A percentile compares a stretch with the other conserved stretches of the same genome.
These are phyloP conservation scores for Agaricus bisporus DNA, from an alignment of 768 basidiomycete genomes.

Conservation along the genomic window DNA sequence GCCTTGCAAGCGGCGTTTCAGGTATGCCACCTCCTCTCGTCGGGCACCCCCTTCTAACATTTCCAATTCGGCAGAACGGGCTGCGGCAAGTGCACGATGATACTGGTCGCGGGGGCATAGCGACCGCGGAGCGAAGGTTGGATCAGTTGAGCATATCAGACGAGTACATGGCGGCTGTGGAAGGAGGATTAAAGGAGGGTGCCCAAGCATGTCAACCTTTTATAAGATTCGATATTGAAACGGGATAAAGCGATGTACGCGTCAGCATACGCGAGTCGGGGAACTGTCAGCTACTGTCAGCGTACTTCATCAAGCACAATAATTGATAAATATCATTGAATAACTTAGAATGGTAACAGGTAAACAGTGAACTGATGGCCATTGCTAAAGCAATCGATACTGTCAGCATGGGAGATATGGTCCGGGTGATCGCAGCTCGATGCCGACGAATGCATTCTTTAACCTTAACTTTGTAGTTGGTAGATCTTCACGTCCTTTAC, in stretches of 20 bases:
- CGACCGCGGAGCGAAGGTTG: background rate
- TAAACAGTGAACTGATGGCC: too few relatives aligned
- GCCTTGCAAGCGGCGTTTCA: constrained; percentile 18
- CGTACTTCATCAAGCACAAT: background rate
- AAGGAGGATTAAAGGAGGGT: too few relatives aligned
- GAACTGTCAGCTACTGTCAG: background rate
- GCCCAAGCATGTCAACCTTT: too few relatives aligned
- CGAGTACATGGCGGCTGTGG: too few relatives aligned
- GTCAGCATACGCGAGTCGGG: constrained; percentile 9
- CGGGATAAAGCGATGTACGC: background rate
- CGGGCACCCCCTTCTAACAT: constrained; percentile 27
- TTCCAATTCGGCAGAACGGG: constrained; percentile 30
- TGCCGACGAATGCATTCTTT: background rate
- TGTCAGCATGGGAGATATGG: too few relatives aligned
- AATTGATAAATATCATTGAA: too few relatives aligned
- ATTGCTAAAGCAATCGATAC: too few relatives aligned
- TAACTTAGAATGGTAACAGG: too few relatives aligned
- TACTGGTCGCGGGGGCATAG: constrained; percentile 27
- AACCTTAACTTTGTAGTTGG: constrained; percentile 29
- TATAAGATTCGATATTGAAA: too few relatives aligned
- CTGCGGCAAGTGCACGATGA: constrained; percentile 29
- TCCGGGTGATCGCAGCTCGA: too few relatives aligned
- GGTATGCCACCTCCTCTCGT: constrained; percentile 25
- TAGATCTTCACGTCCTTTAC: constrained; percentile 72
- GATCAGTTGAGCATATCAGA: background rate